These are phyloP conservation scores for Stentor roeselii DNA, from an alignment of 73 alveolate genomes.

Conservation along the genomic window DNA sequence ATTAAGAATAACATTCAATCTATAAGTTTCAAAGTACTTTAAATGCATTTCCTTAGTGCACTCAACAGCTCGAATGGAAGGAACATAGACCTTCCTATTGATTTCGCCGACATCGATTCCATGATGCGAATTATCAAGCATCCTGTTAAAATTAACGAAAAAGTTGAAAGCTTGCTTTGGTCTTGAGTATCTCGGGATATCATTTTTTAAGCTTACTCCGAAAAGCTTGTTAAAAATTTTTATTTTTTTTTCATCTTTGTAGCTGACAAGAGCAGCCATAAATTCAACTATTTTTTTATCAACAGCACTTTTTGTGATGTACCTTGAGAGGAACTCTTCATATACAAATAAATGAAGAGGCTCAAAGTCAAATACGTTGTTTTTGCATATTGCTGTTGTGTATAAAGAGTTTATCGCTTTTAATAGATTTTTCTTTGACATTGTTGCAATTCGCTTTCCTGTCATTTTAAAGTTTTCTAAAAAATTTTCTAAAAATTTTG, in stretches of 20 bases:
- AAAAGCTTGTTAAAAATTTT: not conserved
- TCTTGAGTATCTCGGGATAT: not conserved
- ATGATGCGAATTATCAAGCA: not conserved
- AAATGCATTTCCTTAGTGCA: not conserved
- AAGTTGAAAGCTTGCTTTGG: not conserved
- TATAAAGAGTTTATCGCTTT: too few species aligned
- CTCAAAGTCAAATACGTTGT: not conserved
- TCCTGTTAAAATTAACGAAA: not conserved
- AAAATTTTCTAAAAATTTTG: not conserved
- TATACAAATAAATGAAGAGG: not conserved
- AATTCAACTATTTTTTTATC: slow-evolving; percentile 2
- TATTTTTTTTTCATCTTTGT: not conserved
- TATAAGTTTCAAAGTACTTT: not conserved
- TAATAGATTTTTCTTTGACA: not conserved
- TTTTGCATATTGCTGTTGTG: not conserved
- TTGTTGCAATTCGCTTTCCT: not conserved
- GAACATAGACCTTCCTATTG: not conserved
- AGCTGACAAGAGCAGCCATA: not conserved
- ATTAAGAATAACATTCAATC: not conserved
- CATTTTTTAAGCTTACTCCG: not conserved
- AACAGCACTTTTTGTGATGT: not conserved
- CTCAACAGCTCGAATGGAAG: slow-evolving; percentile 1
- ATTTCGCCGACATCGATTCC: not conserved
- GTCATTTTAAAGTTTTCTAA: not conserved
- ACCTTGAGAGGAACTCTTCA: slow-evolving; percentile 1